phyloP scores from a whole-genome alignment of 257 asterid species.

The Solanum medicagineum region DNA sequence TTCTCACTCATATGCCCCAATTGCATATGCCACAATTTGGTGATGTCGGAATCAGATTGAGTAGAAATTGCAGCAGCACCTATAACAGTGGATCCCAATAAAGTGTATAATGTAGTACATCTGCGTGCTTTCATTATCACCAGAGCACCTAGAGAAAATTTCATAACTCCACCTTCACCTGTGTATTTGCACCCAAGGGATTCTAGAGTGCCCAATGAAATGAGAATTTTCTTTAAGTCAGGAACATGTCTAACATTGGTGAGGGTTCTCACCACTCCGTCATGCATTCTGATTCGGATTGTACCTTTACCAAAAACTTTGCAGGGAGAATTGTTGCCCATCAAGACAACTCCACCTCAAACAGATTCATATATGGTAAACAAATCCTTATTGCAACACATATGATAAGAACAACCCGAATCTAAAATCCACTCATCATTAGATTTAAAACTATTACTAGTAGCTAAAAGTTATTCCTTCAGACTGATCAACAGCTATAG shows the following conservation, averaged over 20 bases:
- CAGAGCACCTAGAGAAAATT: neutral
- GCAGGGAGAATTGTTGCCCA: neutral
- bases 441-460: neutral
- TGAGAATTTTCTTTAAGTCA: no score
- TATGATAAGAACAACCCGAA: neutral
- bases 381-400: no score
- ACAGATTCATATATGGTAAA: neutral
- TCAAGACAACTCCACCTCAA: neutral
- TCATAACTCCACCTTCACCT: neutral
- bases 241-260: neutral
- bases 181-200: neutral
- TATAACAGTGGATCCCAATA: neutral
- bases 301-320: neutral
- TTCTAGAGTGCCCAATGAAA: neutral
- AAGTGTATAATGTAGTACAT: no score
- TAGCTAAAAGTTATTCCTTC: neutral
- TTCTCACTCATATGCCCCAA: neutral
- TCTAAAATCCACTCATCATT: no score
- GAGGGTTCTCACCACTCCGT: neutral
- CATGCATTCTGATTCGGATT: neutral
- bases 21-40: neutral
- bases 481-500: neutral
- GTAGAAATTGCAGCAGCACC: neutral
- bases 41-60: neutral
- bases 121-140: neutral